phyloP scores from a whole-genome alignment of 1,284 basidiomycete genomes.

The Vanrija humicola region DNA sequence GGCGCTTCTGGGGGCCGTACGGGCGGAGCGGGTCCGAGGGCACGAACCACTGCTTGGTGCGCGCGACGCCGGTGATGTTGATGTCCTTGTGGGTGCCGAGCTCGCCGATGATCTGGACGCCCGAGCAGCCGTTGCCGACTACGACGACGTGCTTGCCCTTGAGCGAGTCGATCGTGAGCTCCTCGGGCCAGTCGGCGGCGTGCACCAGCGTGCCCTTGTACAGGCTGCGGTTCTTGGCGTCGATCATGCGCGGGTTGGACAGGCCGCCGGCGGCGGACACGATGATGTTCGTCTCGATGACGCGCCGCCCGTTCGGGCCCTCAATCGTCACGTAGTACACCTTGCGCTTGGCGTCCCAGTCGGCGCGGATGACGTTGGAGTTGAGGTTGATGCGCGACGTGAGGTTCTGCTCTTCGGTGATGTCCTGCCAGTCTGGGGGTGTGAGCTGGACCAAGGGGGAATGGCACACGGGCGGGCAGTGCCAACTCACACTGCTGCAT shows the following conservation, averaged over 20 bases:
- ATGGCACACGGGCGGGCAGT: too few species aligned
- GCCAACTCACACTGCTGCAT: constrained; percentile 14
- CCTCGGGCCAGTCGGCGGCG: constrained; percentile 4
- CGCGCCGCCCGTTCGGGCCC: background rate
- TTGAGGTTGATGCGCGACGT: background rate
- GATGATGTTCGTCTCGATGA: constrained; percentile 17
- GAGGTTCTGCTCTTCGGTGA: constrained; percentile 7
- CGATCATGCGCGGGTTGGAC: constrained; percentile 14
- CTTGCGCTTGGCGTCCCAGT: constrained; percentile 5
- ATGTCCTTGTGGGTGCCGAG: constrained; percentile 7
- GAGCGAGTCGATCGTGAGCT: constrained; percentile 3
- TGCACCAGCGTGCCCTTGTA: constrained; percentile 23
- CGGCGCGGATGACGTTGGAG: background rate
- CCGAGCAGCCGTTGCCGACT: constrained; percentile 28
- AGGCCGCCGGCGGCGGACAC: constrained; percentile 28
- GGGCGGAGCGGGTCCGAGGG: background rate
- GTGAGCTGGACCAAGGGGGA: too few species aligned
- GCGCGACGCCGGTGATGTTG: constrained; percentile 6
- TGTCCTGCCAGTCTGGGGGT: constrained; percentile 5
- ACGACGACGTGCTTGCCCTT: constrained; percentile 23
- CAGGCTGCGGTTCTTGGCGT: background rate
- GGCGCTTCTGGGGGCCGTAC: background rate
- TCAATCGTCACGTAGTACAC: constrained; percentile 6
- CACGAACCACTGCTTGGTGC: constrained; percentile 12
- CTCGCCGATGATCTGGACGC: constrained; percentile 11